A percentile compares a stretch with the other conserved stretches of the same genome.
Conservation (phyloP, 2,329 filamentous ascomycete species). For the Camptophora hylomeconis region DNA sequence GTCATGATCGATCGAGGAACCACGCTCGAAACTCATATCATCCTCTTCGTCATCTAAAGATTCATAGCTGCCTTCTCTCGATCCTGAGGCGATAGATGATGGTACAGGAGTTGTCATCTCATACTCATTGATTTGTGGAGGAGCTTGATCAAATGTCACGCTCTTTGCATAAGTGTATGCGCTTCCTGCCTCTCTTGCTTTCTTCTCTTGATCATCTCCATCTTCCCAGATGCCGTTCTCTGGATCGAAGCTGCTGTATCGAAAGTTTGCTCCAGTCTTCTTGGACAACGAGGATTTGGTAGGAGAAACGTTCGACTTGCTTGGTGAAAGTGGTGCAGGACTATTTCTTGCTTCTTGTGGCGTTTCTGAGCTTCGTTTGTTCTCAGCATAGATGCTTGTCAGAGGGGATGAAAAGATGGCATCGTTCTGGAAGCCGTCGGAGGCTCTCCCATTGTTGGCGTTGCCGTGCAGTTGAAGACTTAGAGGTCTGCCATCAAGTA, state of each 20-base stretch:
- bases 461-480: slow-evolving; percentile 55
- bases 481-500: slow-evolving; percentile 54
- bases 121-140: slow-evolving; percentile 92
- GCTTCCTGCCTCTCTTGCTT: slow-evolving; percentile 51
- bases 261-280: slow-evolving; percentile 39
- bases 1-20: slow-evolving; percentile 51
- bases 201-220: slow-evolving; percentile 46
- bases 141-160: slow-evolving; percentile 89
- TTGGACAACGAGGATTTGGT: slow-evolving; percentile 79
- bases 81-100: slow-evolving; percentile 81
- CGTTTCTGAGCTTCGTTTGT: too few relatives aligned
- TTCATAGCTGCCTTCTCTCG: slow-evolving; percentile 85
- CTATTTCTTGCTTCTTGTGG: slow-evolving; percentile 10
- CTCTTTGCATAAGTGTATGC: slow-evolving; percentile 85
- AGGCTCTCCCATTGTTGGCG: slow-evolving; percentile 51
- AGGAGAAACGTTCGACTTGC: slow-evolving; percentile 62
- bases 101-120: slow-evolving; percentile 94
- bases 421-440: too few relatives aligned
- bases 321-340: slow-evolving; percentile 38
- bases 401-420: slow-evolving; percentile 14
- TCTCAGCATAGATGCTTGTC: slow-evolving; percentile 5
- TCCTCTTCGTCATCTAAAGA: slow-evolving; percentile 62
- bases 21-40: slow-evolving; percentile 48
- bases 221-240: slow-evolving; percentile 57
- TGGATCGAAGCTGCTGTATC: slow-evolving; percentile 43